Conservation (phyloP, 1,284 basidiomycete species). For the Athelia psychrophila region DNA sequence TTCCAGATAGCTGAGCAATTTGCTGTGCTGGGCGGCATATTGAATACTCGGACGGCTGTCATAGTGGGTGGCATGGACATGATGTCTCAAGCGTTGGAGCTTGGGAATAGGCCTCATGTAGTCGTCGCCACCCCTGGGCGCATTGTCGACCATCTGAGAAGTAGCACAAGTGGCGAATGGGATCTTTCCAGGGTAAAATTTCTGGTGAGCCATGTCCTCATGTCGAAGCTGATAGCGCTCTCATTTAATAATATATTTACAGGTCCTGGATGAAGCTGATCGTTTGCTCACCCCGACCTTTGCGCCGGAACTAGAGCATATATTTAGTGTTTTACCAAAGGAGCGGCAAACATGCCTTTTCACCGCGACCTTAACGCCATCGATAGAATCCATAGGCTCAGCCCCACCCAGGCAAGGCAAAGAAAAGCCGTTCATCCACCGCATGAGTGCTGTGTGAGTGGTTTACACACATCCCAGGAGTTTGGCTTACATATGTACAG, state of each 20-base stretch:
- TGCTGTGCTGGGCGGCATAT: constrained; percentile 80
- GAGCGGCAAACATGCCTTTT: constrained; percentile 95
- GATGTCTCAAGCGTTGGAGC: constrained; percentile 90
- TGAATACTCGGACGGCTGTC: constrained; percentile 83
- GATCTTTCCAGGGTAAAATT: constrained; percentile 84
- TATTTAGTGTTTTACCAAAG: constrained; percentile 80
- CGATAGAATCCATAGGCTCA: constrained; percentile 80
- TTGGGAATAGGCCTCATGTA: constrained; percentile 86
- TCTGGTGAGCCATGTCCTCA: constrained; percentile 51
- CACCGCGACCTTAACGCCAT: constrained; percentile 90
- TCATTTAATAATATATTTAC: constrained; percentile 1
- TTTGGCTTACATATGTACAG: constrained; percentile 34
- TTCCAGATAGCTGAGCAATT: constrained; percentile 98
- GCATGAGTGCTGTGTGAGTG: constrained; percentile 76
- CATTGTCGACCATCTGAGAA: constrained; percentile 88
- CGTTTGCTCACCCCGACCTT: constrained; percentile 90
- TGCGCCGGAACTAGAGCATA: constrained; percentile 77
- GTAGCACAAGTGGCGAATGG: constrained; percentile 73
- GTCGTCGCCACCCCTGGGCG: constrained; percentile 96
- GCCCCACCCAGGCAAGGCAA: constrained; percentile 81
- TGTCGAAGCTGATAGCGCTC: neutral
- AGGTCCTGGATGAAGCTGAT: constrained; percentile 97
- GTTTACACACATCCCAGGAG: constrained; percentile 22
- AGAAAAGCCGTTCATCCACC: constrained; percentile 84
- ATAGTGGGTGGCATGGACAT: constrained; percentile 99